phyloP scores from a whole-genome alignment of 306 rosid species.

The Rosa lucieae region DNA sequence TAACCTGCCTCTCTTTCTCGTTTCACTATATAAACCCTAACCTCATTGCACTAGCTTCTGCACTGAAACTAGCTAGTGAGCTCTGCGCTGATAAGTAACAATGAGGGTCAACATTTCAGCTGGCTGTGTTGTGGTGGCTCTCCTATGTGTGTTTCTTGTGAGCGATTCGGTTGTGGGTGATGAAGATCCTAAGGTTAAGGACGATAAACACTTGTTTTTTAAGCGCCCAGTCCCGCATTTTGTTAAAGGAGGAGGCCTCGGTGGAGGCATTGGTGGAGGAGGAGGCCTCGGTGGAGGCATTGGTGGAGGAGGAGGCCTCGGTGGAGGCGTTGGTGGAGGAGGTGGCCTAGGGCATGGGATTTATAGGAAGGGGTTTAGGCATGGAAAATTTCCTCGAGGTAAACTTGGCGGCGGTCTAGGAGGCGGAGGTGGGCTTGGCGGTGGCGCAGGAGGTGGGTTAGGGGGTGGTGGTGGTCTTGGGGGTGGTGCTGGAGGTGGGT shows the following conservation, averaged over 20 bases:
- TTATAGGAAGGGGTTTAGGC: conserved; percentile 30
- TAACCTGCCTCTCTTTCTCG: not conserved
- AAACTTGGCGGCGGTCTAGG: conserved; percentile 19
- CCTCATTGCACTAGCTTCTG: conserved; percentile 6
- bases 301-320: no score
- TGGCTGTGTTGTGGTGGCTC: conserved; percentile 12
- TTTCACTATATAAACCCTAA: conserved; percentile 23
- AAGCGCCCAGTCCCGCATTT: conserved; percentile 27
- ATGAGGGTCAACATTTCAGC: conserved; percentile 25
- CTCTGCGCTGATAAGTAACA: not conserved
- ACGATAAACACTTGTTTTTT: conserved; percentile 31
- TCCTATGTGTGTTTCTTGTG: conserved; percentile 26
- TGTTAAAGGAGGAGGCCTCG: conserved; percentile 11
- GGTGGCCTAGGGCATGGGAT: conserved; percentile 24
- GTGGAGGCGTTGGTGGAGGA: no score
- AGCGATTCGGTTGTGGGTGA: conserved; percentile 34
- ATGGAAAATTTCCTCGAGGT: conserved; percentile 13
- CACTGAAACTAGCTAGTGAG: not conserved
- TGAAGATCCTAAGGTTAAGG: conserved; percentile 18
- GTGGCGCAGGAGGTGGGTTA: conserved; percentile 7
- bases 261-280: no score
- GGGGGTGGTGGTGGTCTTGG: not conserved
- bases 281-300: no score
- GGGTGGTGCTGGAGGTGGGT: no score
- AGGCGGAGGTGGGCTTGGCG: no score